phyloP scores from a whole-genome alignment of 1,284 basidiomycete genomes.

The Termitomyces sp. region DNA sequence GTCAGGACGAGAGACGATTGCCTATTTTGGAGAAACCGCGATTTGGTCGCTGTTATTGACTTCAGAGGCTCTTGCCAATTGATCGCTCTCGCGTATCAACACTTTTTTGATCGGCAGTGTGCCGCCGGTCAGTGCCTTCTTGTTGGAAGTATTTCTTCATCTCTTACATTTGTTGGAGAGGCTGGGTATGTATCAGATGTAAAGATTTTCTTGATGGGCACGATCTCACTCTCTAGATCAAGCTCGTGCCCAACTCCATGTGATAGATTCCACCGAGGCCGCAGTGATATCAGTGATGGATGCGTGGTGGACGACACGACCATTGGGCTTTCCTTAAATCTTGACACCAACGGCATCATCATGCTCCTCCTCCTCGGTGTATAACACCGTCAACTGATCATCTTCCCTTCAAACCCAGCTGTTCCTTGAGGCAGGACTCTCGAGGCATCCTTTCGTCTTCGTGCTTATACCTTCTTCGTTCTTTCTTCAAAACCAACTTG shows the following conservation, averaged over 20 bases:
- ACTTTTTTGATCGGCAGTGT: neutral
- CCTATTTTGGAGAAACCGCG: constrained; percentile 19
- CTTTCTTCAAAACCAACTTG: neutral
- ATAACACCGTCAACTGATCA: neutral
- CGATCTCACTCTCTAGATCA: too few relatives aligned
- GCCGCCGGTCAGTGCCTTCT: too few relatives aligned
- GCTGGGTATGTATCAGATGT: neutral
- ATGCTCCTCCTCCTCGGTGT: neutral
- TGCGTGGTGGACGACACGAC: neutral
- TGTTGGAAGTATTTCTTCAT: neutral
- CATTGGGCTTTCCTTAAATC: neutral
- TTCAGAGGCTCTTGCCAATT: neutral
- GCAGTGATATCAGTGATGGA: neutral
- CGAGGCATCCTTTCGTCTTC: neutral
- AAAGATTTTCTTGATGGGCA: too few relatives aligned
- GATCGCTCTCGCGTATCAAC: neutral
- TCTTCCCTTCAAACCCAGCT: neutral
- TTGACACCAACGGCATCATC: neutral
- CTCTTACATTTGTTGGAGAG: neutral
- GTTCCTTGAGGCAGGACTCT: constrained; percentile 11
- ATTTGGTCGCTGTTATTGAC: neutral
- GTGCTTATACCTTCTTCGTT: neutral
- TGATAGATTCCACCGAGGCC: neutral
- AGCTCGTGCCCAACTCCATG: too few relatives aligned
- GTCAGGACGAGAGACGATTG: constrained; percentile 8